Evolutionary conservation across 2,329 filamentous ascomycete species (phyloP).

Genomic region (Fusarium marasasianum): DNA sequence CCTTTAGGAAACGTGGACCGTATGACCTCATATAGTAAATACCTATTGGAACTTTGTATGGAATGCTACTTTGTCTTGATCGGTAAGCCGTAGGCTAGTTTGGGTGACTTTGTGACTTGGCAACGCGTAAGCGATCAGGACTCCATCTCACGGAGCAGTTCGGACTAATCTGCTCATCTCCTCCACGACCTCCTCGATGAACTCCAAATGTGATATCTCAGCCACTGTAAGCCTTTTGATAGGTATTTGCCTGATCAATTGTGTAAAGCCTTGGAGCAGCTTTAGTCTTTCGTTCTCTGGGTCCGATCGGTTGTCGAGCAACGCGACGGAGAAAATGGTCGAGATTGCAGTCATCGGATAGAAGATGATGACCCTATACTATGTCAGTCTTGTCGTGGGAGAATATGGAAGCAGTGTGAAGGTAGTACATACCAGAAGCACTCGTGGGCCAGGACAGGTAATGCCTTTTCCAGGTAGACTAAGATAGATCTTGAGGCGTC

Average conservation of each 20-base stretch:
- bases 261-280: background rate
- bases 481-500: conserved; percentile 8
- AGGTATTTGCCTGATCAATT: background rate
- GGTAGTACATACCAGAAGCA: background rate
- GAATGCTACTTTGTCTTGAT: background rate
- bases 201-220: background rate
- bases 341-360: conserved; percentile 1
- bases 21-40: too few relatives aligned
- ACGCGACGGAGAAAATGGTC: background rate
- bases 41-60: background rate
- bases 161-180: background rate
- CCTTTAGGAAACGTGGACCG: background rate
- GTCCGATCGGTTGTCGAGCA: background rate
- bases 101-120: background rate
- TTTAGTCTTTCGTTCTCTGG: rapidly evolving
- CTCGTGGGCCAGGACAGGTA: background rate
- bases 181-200: background rate
- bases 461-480: background rate
- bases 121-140: rapidly evolving
- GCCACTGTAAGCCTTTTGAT: background rate
- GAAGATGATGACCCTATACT: background rate
- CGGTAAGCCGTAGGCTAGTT: background rate
- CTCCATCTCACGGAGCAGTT: rapidly evolving
- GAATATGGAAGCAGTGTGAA: too few relatives aligned
- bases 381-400: too few relatives aligned